Base-by-base conservation (phyloP, 139 green algal species). In the Spirogloea muscicola region DNA sequence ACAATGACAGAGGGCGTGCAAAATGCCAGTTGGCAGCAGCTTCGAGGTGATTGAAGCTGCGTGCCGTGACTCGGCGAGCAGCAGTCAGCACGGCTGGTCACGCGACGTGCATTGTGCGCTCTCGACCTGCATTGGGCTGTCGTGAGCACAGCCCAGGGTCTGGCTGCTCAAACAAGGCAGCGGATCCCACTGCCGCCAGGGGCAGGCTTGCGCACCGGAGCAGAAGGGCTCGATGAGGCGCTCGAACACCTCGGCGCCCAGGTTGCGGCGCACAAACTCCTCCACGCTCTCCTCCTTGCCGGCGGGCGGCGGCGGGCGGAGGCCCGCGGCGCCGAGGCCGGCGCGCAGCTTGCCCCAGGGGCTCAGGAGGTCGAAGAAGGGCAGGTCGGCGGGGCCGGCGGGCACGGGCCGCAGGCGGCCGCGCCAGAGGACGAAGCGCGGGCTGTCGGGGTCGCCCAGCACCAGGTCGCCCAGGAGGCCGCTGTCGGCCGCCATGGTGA, bases 151-250 rank as follows among this genome's bases (percentile, higher is more conserved):
- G n/a, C n/a, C n/a, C n/a, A n/a, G n/a, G n/a, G n/a, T n/a, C n/a
- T n/a, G n/a, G n/a, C n/a, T n/a, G n/a, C n/a, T n/a, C n/a, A n/a
- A n/a, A n/a, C n/a, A n/a, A n/a, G n/a, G n/a, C n/a, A n/a, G n/a
- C n/a, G n/a, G n/a, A n/a, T n/a, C n/a, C 74, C n/a, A n/a, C n/a
- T n/a, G n/a, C n/a, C n/a, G n/a, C n/a, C n/a, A n/a, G n/a, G n/a
- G n/a, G n/a, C n/a, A n/a, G n/a, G n/a, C n/a, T n/a, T n/a, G n/a
- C 74, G 13, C 37, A 82, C 74, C 94, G 6, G 88, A 96, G 91
- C 94, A 98, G 86, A 97, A 98, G 58, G 94, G 94, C 85, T 99
- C 94, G 42, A 99, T 97, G 16, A 97, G 86, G 44, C 93, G 84
- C 72, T 94, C 85, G 81, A 96, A 98, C 65, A 96, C 93, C 88